Evolutionary conservation across 164 flowering plant species (phyloP).

Genomic region (Litsea cubeba): DNA sequence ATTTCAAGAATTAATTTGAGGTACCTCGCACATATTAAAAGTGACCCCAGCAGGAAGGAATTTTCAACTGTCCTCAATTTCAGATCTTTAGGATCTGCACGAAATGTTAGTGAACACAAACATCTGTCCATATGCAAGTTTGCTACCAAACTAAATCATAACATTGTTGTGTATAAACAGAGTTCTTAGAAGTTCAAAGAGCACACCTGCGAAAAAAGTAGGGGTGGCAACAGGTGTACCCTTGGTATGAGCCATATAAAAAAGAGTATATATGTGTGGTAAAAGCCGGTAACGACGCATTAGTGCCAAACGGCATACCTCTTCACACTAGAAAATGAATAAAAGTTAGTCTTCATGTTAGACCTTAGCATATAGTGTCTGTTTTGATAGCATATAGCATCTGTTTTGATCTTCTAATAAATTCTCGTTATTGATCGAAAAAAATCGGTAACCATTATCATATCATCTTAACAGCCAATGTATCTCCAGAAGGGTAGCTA

Average conservation of each 20-base stretch:
- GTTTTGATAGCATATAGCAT: no score
- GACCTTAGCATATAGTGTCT: background rate
- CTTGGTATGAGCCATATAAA: constrained; percentile 71
- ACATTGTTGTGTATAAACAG: background rate
- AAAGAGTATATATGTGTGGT: constrained; percentile 81
- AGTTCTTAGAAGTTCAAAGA: background rate
- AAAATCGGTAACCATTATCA: no score
- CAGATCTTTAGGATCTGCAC: constrained; percentile 81
- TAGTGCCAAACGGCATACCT: constrained; percentile 89
- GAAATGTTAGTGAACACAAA: constrained; percentile 1
- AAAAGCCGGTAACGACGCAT: constrained; percentile 79
- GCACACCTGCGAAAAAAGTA: constrained; percentile 78
- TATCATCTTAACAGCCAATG: background rate
- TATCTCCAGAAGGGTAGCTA: background rate
- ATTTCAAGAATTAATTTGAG: background rate
- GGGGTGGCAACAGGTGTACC: constrained; percentile 86
- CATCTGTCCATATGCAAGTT: background rate
- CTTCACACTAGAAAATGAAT: constrained; percentile 62
- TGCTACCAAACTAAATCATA: background rate
- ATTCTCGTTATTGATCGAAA: no score
- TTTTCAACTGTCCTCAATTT: constrained; percentile 60
- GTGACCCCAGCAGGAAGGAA: constrained; percentile 82
- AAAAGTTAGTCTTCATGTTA: background rate
- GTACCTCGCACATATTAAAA: constrained; percentile 78
- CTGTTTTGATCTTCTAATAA: background rate